Evolutionary conservation across 2,329 filamentous ascomycete genomes (phyloP).

Genomic region (Trichoderma sp.): DNA sequence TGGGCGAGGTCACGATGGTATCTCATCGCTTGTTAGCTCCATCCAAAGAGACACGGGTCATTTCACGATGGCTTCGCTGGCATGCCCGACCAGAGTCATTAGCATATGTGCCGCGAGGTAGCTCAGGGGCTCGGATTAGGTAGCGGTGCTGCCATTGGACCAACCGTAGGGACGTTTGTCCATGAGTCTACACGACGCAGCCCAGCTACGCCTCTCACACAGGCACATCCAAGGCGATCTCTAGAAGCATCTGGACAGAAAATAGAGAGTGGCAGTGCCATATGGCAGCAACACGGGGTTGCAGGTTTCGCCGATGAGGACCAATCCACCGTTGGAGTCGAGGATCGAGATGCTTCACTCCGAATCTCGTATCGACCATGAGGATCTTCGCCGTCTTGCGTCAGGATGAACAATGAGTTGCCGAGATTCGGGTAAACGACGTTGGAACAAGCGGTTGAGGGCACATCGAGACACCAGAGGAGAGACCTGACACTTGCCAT

Average conservation of each 20-base stretch:
- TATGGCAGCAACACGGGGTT: background rate
- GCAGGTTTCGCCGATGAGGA: background rate
- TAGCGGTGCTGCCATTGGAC: background rate
- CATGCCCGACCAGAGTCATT: constrained; percentile 27
- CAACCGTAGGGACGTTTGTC: background rate
- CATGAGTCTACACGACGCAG: background rate
- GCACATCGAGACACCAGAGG: background rate
- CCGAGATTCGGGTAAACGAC: background rate
- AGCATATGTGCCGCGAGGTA: constrained; percentile 21
- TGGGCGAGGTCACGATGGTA: constrained; percentile 24
- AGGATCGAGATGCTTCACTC: constrained; percentile 2
- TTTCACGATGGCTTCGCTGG: constrained; percentile 29
- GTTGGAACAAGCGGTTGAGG: background rate
- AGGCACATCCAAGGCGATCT: background rate
- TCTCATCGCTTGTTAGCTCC: constrained; percentile 24
- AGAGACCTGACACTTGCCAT: background rate
- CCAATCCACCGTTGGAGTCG: background rate
- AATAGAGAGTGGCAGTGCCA: background rate
- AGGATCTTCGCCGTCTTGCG: constrained; percentile 23
- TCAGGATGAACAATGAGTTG: constrained; percentile 27
- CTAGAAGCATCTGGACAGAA: background rate
- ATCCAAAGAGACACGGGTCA: constrained; percentile 21
- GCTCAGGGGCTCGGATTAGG: constrained; percentile 1
- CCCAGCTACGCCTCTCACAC: background rate
- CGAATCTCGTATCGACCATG: background rate